Evolutionary conservation across 2,329 filamentous ascomycete species (phyloP).

Genomic region (Colletotrichum lini): DNA sequence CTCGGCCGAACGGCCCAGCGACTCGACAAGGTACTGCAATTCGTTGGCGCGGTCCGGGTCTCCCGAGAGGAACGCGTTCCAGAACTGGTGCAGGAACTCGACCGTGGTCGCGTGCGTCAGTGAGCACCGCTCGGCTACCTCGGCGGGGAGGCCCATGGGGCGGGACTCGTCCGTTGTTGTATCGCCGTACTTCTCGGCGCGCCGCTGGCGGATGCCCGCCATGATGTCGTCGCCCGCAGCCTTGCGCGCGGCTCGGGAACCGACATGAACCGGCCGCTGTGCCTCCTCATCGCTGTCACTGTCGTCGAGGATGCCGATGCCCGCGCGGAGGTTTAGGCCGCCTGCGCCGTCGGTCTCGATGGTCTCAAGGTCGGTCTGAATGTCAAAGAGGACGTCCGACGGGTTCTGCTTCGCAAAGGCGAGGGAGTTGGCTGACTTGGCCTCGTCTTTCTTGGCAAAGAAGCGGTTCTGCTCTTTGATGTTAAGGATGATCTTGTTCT

Average conservation of each 20-base stretch:
- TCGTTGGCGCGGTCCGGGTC: slow-evolving; percentile 86
- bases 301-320: slow-evolving; percentile 79
- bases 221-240: slow-evolving; percentile 78
- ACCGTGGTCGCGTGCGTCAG: slow-evolving; percentile 91
- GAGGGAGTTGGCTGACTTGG: slow-evolving; percentile 59
- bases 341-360: slow-evolving; percentile 64
- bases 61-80: slow-evolving; percentile 91
- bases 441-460: slow-evolving; percentile 75
- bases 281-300: slow-evolving; percentile 77
- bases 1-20: slow-evolving; percentile 81
- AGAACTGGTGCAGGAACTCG: slow-evolving; percentile 98
- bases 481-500: slow-evolving; percentile 85
- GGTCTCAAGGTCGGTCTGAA: slow-evolving; percentile 74
- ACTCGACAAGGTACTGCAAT: slow-evolving; percentile 85
- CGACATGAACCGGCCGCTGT: slow-evolving; percentile 67
- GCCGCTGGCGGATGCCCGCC: slow-evolving; percentile 73
- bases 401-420: slow-evolving; percentile 80
- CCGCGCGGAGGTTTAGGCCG: slow-evolving; percentile 72
- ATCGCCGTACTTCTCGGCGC: slow-evolving; percentile 70
- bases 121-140: slow-evolving; percentile 71
- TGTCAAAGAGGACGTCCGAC: slow-evolving; percentile 73
- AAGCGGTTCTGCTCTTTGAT: slow-evolving; percentile 90
- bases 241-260: slow-evolving; percentile 76
- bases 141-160: slow-evolving; percentile 63
- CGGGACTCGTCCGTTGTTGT: slow-evolving; percentile 47